Conservation (phyloP, 2,329 filamentous ascomycete species). For the Alternaria gaisen region DNA sequence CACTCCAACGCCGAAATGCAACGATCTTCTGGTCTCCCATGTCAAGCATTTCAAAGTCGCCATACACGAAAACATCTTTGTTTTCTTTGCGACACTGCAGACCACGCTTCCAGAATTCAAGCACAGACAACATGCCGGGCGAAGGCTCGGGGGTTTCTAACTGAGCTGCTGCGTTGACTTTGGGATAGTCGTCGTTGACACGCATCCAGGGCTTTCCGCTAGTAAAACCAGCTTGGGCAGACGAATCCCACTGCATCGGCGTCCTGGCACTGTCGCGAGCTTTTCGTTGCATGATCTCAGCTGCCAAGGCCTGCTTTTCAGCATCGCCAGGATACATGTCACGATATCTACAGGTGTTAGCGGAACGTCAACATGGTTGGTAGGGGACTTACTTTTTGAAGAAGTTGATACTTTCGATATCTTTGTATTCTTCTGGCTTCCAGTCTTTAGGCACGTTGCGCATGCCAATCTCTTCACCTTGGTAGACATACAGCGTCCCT, state of each 20-base stretch:
- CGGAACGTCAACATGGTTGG: not conserved
- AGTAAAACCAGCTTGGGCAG: constrained; percentile 69
- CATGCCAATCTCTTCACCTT: constrained; percentile 63
- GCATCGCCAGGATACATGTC: constrained; percentile 40
- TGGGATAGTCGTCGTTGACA: constrained; percentile 63
- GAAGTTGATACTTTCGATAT: constrained; percentile 66
- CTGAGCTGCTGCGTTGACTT: constrained; percentile 67
- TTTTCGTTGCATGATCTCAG: constrained; percentile 62
- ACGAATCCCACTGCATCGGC: constrained; percentile 72
- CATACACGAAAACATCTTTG: constrained; percentile 69
- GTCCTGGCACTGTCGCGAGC: constrained; percentile 72
- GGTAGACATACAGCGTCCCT: constrained; percentile 61
- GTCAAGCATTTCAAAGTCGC: constrained; percentile 65
- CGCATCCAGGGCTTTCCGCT: constrained; percentile 68
- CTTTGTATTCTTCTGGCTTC: constrained; percentile 59
- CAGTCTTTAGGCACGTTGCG: constrained; percentile 56
- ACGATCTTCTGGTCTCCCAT: constrained; percentile 50
- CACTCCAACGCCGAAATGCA: constrained; percentile 45
- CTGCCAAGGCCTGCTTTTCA: constrained; percentile 38
- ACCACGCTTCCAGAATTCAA: constrained; percentile 68
- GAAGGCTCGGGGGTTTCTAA: constrained; percentile 36
- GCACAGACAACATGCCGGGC: constrained; percentile 56
- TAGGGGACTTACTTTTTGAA: constrained; percentile 52
- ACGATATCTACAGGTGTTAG: constrained; percentile 33
- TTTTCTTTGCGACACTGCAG: constrained; percentile 66